Evolutionary conservation across 129 eudicot species (phyloP).

Genomic region (Artemisia argyi): DNA sequence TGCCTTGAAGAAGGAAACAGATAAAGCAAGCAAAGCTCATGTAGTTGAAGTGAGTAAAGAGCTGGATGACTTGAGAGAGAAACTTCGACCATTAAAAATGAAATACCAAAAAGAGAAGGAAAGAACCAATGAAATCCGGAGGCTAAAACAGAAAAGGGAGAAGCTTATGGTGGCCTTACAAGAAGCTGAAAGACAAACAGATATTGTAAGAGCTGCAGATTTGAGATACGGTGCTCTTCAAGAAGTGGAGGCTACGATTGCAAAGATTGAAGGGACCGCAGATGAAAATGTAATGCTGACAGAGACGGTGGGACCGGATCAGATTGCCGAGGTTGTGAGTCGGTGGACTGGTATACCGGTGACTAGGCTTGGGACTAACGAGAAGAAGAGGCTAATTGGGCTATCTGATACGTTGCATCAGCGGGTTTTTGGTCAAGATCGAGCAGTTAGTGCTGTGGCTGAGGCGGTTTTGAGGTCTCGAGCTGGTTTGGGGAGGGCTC

Average conservation of each 20-base stretch:
- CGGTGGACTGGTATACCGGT: conserved; percentile 71
- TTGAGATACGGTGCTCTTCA: too few species aligned
- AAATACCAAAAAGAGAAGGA: conserved; percentile 78
- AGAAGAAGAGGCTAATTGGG: conserved; percentile 75
- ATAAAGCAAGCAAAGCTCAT: neutral
- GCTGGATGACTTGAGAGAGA: too few species aligned
- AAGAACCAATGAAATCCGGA: conserved; percentile 73
- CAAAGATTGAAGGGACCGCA: conserved; percentile 58
- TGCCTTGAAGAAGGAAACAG: conserved; percentile 94
- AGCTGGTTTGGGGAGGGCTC: conserved; percentile 86
- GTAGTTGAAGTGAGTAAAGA: too few species aligned
- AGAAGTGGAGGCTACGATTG: conserved; percentile 52
- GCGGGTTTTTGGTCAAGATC: conserved; percentile 86
- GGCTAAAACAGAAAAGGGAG: conserved; percentile 72
- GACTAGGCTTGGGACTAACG: conserved; percentile 9
- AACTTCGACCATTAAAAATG: conserved; percentile 68
- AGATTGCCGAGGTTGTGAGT: conserved; percentile 92
- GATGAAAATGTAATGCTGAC: conserved; percentile 65
- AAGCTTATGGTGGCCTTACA: conserved; percentile 60
- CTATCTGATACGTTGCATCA: conserved; percentile 71
- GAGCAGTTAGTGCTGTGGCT: conserved; percentile 79
- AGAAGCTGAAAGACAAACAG: conserved; percentile 87
- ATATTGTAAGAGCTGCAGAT: too few species aligned
- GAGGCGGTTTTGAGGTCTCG: conserved; percentile 89
- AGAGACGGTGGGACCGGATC: conserved; percentile 79